Conservation (phyloP, 768 basidiomycete species). For the Exsudoporus frostii region DNA sequence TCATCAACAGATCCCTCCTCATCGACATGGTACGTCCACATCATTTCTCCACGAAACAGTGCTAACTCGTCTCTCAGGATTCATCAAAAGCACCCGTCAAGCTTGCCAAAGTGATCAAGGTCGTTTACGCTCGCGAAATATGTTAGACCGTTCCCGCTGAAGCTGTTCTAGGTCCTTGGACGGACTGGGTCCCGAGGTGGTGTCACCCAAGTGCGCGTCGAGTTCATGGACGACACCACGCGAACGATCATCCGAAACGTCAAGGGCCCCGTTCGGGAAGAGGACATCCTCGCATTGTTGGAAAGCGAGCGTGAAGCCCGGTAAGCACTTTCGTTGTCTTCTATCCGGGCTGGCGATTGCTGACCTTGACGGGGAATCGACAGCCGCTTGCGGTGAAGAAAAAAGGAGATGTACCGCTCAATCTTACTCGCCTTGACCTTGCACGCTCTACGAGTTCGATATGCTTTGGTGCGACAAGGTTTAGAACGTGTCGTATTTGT, state of each 20-base stretch:
- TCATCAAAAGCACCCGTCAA: slow-evolving; percentile 91
- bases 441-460: not conserved
- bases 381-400: slow-evolving; percentile 24
- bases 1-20: slow-evolving; percentile 1
- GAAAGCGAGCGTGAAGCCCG: slow-evolving; percentile 99
- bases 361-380: not conserved
- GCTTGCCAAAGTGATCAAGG: slow-evolving; percentile 97
- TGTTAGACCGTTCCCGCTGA: not conserved
- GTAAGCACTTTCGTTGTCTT: slow-evolving; percentile 41
- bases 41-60: not conserved
- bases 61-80: slow-evolving; percentile 44
- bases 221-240: slow-evolving; percentile 96
- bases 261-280: slow-evolving; percentile 93
- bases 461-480: not conserved
- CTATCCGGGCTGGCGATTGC: too few relatives aligned
- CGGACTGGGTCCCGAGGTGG: slow-evolving; percentile 98
- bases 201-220: slow-evolving; percentile 98
- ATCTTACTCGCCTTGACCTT: not conserved
- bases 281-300: slow-evolving; percentile 94
- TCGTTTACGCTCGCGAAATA: slow-evolving; percentile 27
- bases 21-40: slow-evolving; percentile 24
- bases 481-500: not conserved
- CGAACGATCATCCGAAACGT: slow-evolving; percentile 99
- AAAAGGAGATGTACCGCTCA: not conserved
- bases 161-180: slow-evolving; percentile 75